Base-by-base conservation (phyloP, 2,329 filamentous ascomycete species). In the Ophiostoma novo-ulmi region DNA sequence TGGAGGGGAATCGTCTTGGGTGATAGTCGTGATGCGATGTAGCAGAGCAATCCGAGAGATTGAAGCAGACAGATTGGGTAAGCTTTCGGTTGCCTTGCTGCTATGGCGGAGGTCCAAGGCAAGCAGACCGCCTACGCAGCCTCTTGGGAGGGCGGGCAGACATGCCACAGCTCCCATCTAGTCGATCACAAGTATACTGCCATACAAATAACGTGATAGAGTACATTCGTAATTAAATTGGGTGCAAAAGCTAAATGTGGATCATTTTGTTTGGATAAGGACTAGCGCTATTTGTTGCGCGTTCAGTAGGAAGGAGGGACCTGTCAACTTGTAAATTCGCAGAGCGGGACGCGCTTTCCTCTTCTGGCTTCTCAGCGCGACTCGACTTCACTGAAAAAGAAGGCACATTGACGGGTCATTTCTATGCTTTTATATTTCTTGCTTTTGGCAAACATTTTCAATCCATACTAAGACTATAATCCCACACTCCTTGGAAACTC, bases 111-210 rank as follows among this genome's bases (percentile, higher is more conserved):
- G 35, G 63, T 69, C 74, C 75, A 73, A 76, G 75, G 75, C 76
- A 77, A 76, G 73, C 75, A 76, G 72, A 73, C 71, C 67, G 75
- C 70, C 75, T 74, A 77, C 76, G 73, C 70, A 73, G 73, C 72
- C 73, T 72, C 69, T 69, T 71, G 70, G 36, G 55, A 58, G 31
- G 52, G 52, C 52, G 52, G 52, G 52, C 52, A 13, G 2, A 7
- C n/a, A 58, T 22, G 7, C 52, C 52, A 58, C 44, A 68, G 69
- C 64, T 55, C 64, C 38, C 69, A 35, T 20, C 26, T 38, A 55
- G 67, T 20, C 26, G 4, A 22, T 3, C 8, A 39, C 5, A 65
- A 41, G 63, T 65, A 65, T 14, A n/a, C 1, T 17, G 1, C 14
- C 63, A 14, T 35, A 39, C 20, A 65, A 39, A n/a, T 39, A 38